Evolutionary conservation across 2,329 filamentous ascomycete species (phyloP).

Genomic region (Davidsoniella virescens): DNA sequence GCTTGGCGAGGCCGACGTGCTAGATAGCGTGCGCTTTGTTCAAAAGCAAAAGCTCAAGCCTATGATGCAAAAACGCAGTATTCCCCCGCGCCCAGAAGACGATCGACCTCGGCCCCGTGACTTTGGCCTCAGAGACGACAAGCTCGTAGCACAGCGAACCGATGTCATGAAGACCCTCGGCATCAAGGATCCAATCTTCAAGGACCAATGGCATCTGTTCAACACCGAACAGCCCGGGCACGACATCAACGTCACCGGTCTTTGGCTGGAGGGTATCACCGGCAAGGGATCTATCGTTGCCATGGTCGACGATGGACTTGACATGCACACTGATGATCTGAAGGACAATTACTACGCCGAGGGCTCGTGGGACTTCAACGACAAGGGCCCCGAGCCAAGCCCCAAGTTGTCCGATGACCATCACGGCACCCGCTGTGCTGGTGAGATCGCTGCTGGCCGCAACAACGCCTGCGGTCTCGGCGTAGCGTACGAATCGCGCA

Average conservation of each 20-base stretch:
- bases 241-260: slow-evolving; percentile 88
- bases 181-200: slow-evolving; percentile 81
- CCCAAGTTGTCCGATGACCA: slow-evolving; percentile 72
- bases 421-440: slow-evolving; percentile 88
- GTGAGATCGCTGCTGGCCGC: slow-evolving; percentile 79
- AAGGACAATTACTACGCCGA: slow-evolving; percentile 85
- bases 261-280: slow-evolving; percentile 84
- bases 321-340: slow-evolving; percentile 88
- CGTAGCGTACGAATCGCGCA: slow-evolving; percentile 79
- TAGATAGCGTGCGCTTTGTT: slow-evolving; percentile 62
- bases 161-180: slow-evolving; percentile 47
- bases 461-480: slow-evolving; percentile 94
- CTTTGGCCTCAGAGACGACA: slow-evolving; percentile 13
- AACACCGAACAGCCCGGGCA: slow-evolving; percentile 69
- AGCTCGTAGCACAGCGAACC: slow-evolving; percentile 40
- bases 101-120: slow-evolving; percentile 9
- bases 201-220: slow-evolving; percentile 88
- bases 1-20: slow-evolving; percentile 34
- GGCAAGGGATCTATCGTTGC: slow-evolving; percentile 79
- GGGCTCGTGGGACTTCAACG: slow-evolving; percentile 94
- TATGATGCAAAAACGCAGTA: slow-evolving; percentile 34
- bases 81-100: slow-evolving; percentile 24
- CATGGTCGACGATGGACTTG: slow-evolving; percentile 89
- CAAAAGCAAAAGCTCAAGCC: slow-evolving; percentile 49
- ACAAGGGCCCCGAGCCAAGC: slow-evolving; percentile 59